Evolutionary conservation across 2,329 filamentous ascomycete genomes (phyloP).

Genomic region (Aspergillus sp.): DNA sequence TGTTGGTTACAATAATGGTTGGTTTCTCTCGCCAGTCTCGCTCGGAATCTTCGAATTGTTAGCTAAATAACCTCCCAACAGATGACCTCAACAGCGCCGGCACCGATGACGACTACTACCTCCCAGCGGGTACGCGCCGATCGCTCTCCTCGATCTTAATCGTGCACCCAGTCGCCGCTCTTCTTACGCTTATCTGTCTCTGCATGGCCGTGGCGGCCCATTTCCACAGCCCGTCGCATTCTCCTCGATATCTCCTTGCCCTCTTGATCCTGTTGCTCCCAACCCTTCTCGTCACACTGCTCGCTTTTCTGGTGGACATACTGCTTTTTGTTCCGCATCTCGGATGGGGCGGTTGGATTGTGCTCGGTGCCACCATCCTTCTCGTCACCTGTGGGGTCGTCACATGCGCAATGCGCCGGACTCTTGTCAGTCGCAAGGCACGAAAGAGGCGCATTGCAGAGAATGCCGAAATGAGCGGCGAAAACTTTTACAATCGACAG

Average conservation of each 20-base stretch:
- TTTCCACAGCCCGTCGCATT: constrained; percentile 84
- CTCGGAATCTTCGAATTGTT: neutral
- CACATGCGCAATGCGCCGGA: constrained; percentile 91
- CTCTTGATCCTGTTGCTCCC: constrained; percentile 85
- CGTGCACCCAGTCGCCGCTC: constrained; percentile 85
- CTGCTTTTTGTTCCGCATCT: constrained; percentile 92
- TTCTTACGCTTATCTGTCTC: constrained; percentile 83
- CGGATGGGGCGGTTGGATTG: constrained; percentile 91
- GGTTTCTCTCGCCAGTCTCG: constrained; percentile 34
- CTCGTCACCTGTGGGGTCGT: constrained; percentile 79
- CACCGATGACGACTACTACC: constrained; percentile 55
- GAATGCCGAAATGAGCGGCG: constrained; percentile 95
- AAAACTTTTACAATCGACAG: constrained; percentile 78
- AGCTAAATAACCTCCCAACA: constrained; percentile 11
- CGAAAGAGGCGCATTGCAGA: constrained; percentile 86
- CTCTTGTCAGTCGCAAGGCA: constrained; percentile 87
- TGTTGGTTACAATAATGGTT: constrained; percentile 85
- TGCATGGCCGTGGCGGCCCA: constrained; percentile 77
- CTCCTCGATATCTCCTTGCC: constrained; percentile 79
- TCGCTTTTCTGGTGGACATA: constrained; percentile 91
- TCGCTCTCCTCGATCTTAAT: constrained; percentile 86
- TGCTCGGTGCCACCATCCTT: constrained; percentile 82
- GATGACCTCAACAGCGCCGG: constrained; percentile 41
- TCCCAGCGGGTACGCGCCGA: constrained; percentile 64
- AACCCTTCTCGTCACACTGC: constrained; percentile 76